Evolutionary conservation across 768 basidiomycete genomes (phyloP).

Genomic region (Sarcomyxa edulis): DNA sequence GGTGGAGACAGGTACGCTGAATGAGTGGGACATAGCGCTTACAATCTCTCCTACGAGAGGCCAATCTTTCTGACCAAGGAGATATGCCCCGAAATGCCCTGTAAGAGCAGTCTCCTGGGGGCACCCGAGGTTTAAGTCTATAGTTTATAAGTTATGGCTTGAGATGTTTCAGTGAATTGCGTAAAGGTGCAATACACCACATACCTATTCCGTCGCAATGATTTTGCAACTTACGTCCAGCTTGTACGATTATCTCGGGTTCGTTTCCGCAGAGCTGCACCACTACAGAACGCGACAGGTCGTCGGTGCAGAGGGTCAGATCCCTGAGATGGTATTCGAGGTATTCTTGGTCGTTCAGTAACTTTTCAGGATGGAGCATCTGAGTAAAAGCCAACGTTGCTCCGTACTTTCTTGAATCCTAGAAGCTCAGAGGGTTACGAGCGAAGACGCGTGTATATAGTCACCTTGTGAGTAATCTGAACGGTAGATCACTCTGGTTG

Average conservation of each 20-base stretch:
- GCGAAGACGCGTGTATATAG: too few species aligned
- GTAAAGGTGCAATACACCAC: conserved; percentile 12
- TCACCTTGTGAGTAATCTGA: conserved; percentile 8
- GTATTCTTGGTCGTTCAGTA: conserved; percentile 62
- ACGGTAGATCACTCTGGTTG: conserved; percentile 63
- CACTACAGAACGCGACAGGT: conserved; percentile 44
- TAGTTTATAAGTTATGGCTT: conserved; percentile 11
- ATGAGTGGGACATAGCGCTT: conserved; percentile 55
- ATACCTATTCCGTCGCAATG: conserved; percentile 70
- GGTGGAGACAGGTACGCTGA: conserved; percentile 58
- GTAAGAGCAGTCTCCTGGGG: conserved; percentile 66
- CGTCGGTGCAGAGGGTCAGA: conserved; percentile 27
- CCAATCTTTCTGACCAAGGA: conserved; percentile 73
- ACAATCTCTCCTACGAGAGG: conserved; percentile 61
- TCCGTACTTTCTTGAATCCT: conserved; percentile 52
- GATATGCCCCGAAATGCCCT: conserved; percentile 69
- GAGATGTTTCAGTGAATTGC: too few species aligned
- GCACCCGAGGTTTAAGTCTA: conserved; percentile 80
- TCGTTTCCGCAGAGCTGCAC: conserved; percentile 75
- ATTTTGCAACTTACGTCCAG: conserved; percentile 51
- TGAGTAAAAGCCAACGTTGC: conserved; percentile 71
- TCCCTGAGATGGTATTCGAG: conserved; percentile 59
- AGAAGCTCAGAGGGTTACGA: conserved; percentile 70
- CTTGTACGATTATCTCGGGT: conserved; percentile 52
- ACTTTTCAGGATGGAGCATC: conserved; percentile 62